Conservation (phyloP, 352 stramenopile species). For the Phytopythium ostracodes region DNA sequence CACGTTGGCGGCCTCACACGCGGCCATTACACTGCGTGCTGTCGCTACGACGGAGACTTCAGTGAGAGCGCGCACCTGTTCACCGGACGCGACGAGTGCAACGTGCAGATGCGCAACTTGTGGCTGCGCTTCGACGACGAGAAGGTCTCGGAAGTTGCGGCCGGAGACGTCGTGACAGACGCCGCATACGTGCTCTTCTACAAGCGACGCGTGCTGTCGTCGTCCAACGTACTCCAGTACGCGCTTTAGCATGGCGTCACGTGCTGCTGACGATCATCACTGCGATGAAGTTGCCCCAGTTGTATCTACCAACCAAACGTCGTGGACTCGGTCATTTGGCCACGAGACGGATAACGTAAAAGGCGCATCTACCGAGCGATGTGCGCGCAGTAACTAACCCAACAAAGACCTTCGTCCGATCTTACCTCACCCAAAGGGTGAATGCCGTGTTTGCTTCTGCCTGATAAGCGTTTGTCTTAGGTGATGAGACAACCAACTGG, state of each 20-base stretch:
- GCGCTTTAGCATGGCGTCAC: slow-evolving; percentile 37
- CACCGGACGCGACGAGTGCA: slow-evolving; percentile 7
- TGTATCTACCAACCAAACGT: neutral
- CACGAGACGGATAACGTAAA: neutral
- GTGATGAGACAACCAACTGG: neutral
- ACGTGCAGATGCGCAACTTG: slow-evolving; percentile 45
- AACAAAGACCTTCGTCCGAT: neutral
- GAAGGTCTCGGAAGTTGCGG: slow-evolving; percentile 69
- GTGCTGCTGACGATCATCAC: no score
- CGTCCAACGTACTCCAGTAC: slow-evolving; percentile 69
- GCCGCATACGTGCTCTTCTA: slow-evolving; percentile 92
- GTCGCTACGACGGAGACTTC: slow-evolving; percentile 68
- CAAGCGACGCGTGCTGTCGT: slow-evolving; percentile 71
- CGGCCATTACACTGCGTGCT: slow-evolving; percentile 94
- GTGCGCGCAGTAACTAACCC: neutral
- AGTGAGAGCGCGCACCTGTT: slow-evolving; percentile 59
- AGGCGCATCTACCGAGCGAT: neutral
- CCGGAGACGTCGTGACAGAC: slow-evolving; percentile 70
- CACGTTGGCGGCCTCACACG: slow-evolving; percentile 93
- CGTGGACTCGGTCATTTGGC: neutral
- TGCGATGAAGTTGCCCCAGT: neutral
- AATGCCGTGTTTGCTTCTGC: neutral
- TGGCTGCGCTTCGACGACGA: slow-evolving; percentile 87
- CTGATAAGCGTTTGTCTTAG: neutral
- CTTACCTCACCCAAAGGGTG: neutral